Evolutionary conservation across 805 yeast species (phyloP), one percentile per base, ranked within the genome.

Genomic region (Brettanomyces bruxellensis): DNA sequence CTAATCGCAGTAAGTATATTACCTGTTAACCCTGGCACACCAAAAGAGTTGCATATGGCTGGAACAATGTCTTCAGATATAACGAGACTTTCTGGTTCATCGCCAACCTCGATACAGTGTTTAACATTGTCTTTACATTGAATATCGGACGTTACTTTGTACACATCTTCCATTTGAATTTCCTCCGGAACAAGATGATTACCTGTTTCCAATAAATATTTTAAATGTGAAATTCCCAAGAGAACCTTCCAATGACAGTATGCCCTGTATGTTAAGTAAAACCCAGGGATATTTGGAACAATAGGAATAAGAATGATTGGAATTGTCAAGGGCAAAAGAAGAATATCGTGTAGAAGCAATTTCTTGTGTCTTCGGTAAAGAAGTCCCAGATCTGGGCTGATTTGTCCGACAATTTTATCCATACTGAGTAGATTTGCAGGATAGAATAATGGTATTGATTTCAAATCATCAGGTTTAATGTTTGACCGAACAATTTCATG

Each of bases 241-340:
- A 74, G 68, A 0, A 96, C 96, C 55, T 83, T 84, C 59, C 81
- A 72, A 61, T 91, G 87, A 60, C 96, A 87, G 66, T 88, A 90
- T 18, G 84, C 72, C 50, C 98, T 71, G 60, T 84, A 90, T 3
- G 84, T 71, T 39, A 90, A 64, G 57, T 88, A 91, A 58, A 91
- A 84, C 0, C 96, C 96, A 0, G 98, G 98, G 22, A 90, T 76
- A 56, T 90, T 90, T 22, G 98, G 98, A 3, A 89, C 61, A n/a
- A 90, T 71, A 0, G 98, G 98, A 0, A 91, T 58, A 39, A 88
- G 55, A 0, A 87, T 89, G 39, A 90, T 61, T 2, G 98, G 98
- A 3, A 87, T 54, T 0, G 95, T 79, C 40, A 90, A 51, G 2
- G 97, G 97, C 3, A 91, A 63, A 3, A 80, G 79, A 13, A 81